A percentile compares a stretch with the other conserved stretches of the same genome.
These are phyloP conservation scores for Polytrichum formosum DNA, from an alignment of 225 moss, liverwort and hornwort genomes.

Conservation along the genomic window DNA sequence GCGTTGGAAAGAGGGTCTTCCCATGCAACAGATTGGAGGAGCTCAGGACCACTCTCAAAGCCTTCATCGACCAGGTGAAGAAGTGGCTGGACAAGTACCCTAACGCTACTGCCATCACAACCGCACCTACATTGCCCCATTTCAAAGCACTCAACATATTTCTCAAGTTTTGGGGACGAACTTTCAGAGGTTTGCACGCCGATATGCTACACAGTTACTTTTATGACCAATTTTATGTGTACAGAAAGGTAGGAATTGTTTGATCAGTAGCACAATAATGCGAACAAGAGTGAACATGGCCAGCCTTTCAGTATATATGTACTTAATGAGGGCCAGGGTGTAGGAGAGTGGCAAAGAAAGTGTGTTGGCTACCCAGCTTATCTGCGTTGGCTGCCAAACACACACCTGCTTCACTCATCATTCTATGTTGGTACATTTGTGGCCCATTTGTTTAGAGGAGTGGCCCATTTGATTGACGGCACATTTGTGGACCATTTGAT, in stretches of 20 bases:
- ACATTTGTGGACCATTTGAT: too few species aligned
- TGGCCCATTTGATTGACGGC: too few species aligned
- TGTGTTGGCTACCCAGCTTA: neutral
- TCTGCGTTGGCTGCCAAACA: slow-evolving; percentile 2
- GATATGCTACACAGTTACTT: too few species aligned
- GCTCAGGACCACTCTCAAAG: neutral
- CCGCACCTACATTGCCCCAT: slow-evolving; percentile 24
- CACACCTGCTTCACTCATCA: neutral
- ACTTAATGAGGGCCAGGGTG: neutral
- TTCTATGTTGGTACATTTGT: too few species aligned
- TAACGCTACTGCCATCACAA: slow-evolving; percentile 15
- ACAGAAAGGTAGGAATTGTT: too few species aligned
- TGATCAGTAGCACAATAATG: neutral
- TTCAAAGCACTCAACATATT: slow-evolving; percentile 4
- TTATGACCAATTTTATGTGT: too few species aligned
- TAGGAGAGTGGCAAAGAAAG: slow-evolving; percentile 1
- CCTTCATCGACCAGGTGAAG: neutral
- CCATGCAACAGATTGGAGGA: neutral
- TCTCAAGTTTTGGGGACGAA: too few species aligned
- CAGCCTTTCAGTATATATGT: neutral
- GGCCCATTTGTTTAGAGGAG: too few species aligned
- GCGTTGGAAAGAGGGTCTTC: slow-evolving; percentile 1
- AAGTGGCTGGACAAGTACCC: slow-evolving; percentile 14
- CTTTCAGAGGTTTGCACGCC: too few species aligned
- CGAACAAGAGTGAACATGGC: neutral